Conservation (phyloP, 1,284 basidiomycete genomes). For the Leccinum variabile region DNA sequence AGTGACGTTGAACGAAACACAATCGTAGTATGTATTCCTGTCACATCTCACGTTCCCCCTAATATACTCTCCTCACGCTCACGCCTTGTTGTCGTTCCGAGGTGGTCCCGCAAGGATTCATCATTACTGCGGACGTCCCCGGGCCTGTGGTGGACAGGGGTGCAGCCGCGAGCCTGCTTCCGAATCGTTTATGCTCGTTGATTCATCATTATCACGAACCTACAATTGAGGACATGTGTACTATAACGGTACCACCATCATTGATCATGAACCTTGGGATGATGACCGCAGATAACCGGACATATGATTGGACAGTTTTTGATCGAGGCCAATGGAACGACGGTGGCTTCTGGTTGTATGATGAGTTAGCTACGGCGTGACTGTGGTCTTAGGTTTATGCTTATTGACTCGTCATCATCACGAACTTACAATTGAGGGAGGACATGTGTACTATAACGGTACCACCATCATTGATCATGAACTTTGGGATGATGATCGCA, state of each 20-base stretch:
- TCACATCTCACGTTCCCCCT: background rate
- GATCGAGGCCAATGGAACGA: background rate
- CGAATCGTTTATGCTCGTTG: background rate
- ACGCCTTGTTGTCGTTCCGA: background rate
- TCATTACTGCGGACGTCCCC: background rate
- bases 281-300: background rate
- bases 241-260: background rate
- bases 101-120: background rate
- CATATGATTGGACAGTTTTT: background rate
- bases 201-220: too few species aligned
- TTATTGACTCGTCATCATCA: too few species aligned
- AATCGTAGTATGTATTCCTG: background rate
- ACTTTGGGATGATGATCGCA: background rate
- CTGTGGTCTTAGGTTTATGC: too few species aligned
- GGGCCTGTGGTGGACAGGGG: background rate
- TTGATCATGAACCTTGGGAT: background rate
- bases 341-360: background rate
- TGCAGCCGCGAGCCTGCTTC: background rate
- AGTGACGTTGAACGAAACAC: background rate
- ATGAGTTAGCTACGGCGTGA: too few species aligned
- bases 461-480: background rate
- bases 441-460: background rate
- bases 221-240: too few species aligned
- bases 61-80: background rate
- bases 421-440: too few species aligned